Evolutionary conservation across 768 basidiomycete genomes (phyloP).

Genomic region (Xerocomus potaroensis): DNA sequence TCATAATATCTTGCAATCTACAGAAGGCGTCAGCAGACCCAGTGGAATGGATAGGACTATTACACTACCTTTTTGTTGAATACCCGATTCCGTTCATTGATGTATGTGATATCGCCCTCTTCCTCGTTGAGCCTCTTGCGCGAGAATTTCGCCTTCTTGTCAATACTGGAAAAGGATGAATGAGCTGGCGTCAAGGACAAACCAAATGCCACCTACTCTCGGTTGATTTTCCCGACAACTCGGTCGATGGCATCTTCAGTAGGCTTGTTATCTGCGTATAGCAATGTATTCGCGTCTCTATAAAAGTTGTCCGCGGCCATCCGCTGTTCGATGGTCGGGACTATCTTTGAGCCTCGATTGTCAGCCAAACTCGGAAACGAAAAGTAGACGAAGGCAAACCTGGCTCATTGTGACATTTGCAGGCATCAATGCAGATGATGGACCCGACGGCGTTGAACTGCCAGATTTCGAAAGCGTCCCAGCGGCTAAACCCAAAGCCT

Average conservation of each 20-base stretch:
- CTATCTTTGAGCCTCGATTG: conserved; percentile 33
- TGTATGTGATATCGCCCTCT: conserved; percentile 96
- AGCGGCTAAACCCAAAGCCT: conserved; percentile 69
- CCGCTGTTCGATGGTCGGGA: conserved; percentile 56
- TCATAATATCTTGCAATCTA: conserved; percentile 94
- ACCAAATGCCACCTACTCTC: conserved; percentile 60
- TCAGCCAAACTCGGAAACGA: conserved; percentile 6
- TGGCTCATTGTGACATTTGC: conserved; percentile 49
- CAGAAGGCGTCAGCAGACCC: not conserved
- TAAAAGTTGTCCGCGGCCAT: conserved; percentile 80
- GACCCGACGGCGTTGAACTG: conserved; percentile 27
- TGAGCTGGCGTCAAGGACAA: not conserved
- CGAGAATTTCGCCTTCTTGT: conserved; percentile 87
- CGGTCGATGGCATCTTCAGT: conserved; percentile 93
- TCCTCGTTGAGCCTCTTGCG: conserved; percentile 88
- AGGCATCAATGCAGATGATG: conserved; percentile 38
- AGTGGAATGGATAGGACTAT: not conserved
- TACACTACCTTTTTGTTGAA: conserved; percentile 94
- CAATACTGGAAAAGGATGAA: conserved; percentile 52
- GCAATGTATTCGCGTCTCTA: conserved; percentile 86
- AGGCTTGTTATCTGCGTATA: conserved; percentile 95
- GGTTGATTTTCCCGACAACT: conserved; percentile 86
- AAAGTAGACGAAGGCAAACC: conserved; percentile 28
- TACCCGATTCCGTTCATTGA: conserved; percentile 96
- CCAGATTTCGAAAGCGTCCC: conserved; percentile 53